Base-by-base conservation (phyloP, 345 rosid species). In the Isatis tinctoria region DNA sequence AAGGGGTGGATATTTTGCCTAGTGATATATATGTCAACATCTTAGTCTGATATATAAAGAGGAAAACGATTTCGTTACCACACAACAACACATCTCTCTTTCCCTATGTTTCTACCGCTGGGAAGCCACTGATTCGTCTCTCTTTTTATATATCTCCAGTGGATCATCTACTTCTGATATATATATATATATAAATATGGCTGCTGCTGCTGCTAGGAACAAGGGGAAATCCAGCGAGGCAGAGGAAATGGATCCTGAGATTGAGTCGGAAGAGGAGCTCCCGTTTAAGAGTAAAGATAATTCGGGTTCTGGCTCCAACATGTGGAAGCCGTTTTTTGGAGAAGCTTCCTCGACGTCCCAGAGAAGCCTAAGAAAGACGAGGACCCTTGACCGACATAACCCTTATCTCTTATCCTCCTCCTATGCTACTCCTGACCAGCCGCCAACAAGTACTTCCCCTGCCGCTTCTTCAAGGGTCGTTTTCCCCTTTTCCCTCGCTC, bases 301-400 rank as follows among this genome's bases (percentile, higher is more conserved):
- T 27, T 45, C 57, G 18, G 77, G 69, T 72, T 61, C 72, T 9
- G 72, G 78, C 65, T 65, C 72, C 5, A 82, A 84, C 74, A 85
- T 74, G 75, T 74, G 92, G 88, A 84, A 75, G 79, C 82, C 83
- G 6, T 81, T 74, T 76, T 79, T 84, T 32, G 83, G 82, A 71
- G 90, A 82, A 73, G 84, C 88, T 80, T 88, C 89, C 73, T 86
- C 87, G 65, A 20, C 77, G 80, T 78, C 88, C 2, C 57, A 69
- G 12, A 82, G 87, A 63, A 88, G 94, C 78, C 80, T 79, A 53
- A 92, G 85, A 77, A 92, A 90, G 79, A 80, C 77, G 52, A 81
- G 86, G 16, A 90, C 88, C 79, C 85, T 89, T 30, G 89, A 86
- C 69, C 82, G 86, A 37, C 85, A 82, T 64, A 76, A 53, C 61